phyloP scores from a whole-genome alignment of 371 early-diverging fungal genomes.

The Mucor ambiguus region DNA sequence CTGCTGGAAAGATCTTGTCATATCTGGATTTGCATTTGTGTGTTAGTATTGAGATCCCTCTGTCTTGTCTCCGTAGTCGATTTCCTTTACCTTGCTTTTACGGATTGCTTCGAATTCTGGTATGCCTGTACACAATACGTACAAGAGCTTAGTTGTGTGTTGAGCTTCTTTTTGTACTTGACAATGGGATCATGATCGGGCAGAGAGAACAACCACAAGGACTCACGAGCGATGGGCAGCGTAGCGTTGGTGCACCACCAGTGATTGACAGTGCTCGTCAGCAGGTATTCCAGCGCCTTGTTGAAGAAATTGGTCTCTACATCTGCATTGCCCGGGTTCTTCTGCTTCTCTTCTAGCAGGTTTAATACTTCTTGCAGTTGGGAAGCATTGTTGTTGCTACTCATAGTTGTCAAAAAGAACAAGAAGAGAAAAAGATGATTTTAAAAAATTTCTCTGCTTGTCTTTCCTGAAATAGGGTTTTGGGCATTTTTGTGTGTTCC shows the following conservation, averaged over 20 bases:
- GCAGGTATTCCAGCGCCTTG: constrained; percentile 35
- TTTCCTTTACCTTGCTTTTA: constrained; percentile 28
- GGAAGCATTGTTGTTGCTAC: not conserved
- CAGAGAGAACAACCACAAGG: constrained; percentile 49
- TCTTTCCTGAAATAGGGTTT: not conserved
- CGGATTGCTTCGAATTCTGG: constrained; percentile 32
- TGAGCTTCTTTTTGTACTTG: constrained; percentile 42
- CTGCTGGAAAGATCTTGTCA: constrained; percentile 26
- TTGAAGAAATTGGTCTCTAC: constrained; percentile 45
- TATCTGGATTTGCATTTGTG: constrained; percentile 29
- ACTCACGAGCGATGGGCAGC: constrained; percentile 40
- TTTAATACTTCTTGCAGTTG: constrained; percentile 17
- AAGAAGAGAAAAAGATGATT: not conserved
- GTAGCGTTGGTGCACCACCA: constrained; percentile 47
- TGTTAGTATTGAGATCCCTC: no score
- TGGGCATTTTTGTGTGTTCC: not conserved
- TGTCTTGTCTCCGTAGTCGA: not conserved
- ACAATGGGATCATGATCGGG: constrained; percentile 45
- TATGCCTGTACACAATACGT: constrained; percentile 34
- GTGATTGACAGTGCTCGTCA: constrained; percentile 31
- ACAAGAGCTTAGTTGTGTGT: constrained; percentile 33
- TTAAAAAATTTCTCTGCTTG: not conserved
- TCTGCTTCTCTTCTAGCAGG: constrained; percentile 21
- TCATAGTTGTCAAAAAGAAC: not conserved
- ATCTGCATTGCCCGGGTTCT: constrained; percentile 26